Evolutionary conservation across 169 alveolate species (phyloP).

Genomic region (Plasmodium sp.): DNA sequence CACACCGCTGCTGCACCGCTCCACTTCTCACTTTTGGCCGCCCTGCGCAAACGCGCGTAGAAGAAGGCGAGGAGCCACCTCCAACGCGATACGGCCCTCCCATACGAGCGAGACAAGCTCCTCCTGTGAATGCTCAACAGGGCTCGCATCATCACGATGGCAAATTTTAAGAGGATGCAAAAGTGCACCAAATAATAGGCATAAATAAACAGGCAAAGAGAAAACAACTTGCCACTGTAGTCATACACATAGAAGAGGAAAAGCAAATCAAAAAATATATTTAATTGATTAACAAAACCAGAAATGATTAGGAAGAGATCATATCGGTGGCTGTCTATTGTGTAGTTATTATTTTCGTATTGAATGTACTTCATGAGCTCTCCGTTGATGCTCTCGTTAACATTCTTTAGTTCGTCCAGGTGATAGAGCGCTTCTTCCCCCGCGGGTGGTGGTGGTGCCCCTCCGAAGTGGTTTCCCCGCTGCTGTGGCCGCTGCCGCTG

Average conservation of each 20-base stretch:
- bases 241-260: constrained; percentile 52
- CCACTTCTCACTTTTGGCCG: not conserved
- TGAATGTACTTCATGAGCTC: constrained; percentile 66
- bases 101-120: not conserved
- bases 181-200: constrained; percentile 29
- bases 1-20: not conserved
- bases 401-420: constrained; percentile 11
- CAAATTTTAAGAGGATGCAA: not conserved
- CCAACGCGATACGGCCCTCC: not conserved
- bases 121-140: constrained; percentile 23
- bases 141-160: not conserved
- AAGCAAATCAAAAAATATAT: constrained; percentile 28
- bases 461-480: not conserved
- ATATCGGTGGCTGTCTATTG: constrained; percentile 12
- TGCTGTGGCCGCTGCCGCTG: not conserved
- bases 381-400: constrained; percentile 20
- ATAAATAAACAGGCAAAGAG: constrained; percentile 24
- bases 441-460: not conserved
- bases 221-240: constrained; percentile 17
- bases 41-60: not conserved
- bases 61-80: not conserved
- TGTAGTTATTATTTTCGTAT: constrained; percentile 61
- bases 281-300: constrained; percentile 61
- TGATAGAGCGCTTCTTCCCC: constrained; percentile 4
- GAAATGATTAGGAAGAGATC: constrained; percentile 32